Base-by-base conservation (phyloP, 2,329 filamentous ascomycete species). In the Nemania bipapillata region DNA sequence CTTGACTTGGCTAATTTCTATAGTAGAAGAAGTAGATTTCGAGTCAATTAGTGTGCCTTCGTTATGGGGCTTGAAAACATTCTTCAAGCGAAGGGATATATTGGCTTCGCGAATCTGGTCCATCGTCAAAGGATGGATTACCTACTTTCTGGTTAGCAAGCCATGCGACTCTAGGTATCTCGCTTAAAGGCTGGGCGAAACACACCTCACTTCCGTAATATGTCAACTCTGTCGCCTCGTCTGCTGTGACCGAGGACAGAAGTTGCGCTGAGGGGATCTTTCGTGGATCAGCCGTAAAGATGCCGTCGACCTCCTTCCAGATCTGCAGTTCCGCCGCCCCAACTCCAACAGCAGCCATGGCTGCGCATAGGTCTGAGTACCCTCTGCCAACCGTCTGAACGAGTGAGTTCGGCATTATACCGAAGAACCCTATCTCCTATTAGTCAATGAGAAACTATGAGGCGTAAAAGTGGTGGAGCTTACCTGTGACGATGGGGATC, bases 61-160 rank as follows among this genome's bases (percentile, higher is more conserved):
- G 50, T 86, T 86, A 59, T 83, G 82, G 1, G 88, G 88, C 76
- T 90, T 90, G 80, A 89, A 89, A 72, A 90, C 88, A 71, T 90
- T 91, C 79, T 90, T 90, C 77, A 90, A 87, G 61, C 88, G 86
- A 72, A 91, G 87, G 6, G 84, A 86, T 65, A 90, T 90, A 70
- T 75, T 78, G 7, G 88, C 88, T 65, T 89, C 87, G 59, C 90
- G 89, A 60, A 84, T 83, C 79, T 93, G 91, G 79, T 93, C 91
- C 90, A 94, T 93, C 71, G 91, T 94, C 77, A 93, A 90, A 28
- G 91, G 91, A 75, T 94, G 91, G 64, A 94, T 93, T 72, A 94
- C 91, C 79, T 93, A 58, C 9, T 26, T 59, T 17, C 17, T 17
- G 11, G n/a, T 75, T 40, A 75, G 69, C 45, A 61, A 60, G 45